Evolutionary conservation across 2,329 filamentous ascomycete genomes (phyloP).

Genomic region (Byssothecium circinans): DNA sequence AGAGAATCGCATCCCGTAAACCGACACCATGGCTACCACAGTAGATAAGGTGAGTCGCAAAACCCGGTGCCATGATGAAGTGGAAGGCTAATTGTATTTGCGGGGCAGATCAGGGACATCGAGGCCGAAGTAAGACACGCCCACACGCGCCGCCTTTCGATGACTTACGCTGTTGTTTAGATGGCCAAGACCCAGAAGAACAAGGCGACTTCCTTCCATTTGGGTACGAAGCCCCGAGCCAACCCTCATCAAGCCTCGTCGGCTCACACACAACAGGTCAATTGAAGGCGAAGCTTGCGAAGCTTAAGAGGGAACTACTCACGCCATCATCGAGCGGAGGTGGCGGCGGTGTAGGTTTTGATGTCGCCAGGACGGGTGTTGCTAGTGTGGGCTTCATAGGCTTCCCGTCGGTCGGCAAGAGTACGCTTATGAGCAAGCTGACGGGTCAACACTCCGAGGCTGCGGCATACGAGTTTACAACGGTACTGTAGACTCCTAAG

Average conservation of each 20-base stretch:
- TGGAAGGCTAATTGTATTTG: conserved; percentile 30
- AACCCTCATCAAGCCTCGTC: conserved; percentile 3
- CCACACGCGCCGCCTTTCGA: conserved; percentile 14
- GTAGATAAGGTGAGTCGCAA: conserved; percentile 78
- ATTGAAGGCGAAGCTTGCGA: conserved; percentile 96
- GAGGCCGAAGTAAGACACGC: conserved; percentile 77
- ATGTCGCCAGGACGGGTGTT: conserved; percentile 96
- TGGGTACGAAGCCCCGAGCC: conserved; percentile 57
- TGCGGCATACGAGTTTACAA: conserved; percentile 98
- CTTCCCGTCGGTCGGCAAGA: conserved; percentile 97
- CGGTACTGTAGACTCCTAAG: conserved; percentile 41
- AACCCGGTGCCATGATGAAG: conserved; percentile 26
- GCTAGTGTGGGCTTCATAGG: conserved; percentile 97
- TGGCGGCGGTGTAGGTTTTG: conserved; percentile 86
- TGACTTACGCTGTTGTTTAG: conserved; percentile 50
- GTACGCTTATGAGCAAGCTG: conserved; percentile 91
- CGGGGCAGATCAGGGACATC: conserved; percentile 84
- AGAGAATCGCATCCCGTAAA: conserved; percentile 1
- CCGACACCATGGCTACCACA: conserved; percentile 83
- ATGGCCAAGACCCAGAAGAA: conserved; percentile 98
- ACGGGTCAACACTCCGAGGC: conserved; percentile 97
- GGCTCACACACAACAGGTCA: conserved; percentile 58
- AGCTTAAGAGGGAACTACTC: conserved; percentile 93
- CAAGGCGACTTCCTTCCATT: conserved; percentile 89
- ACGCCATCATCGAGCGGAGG: conserved; percentile 79